A percentile compares a stretch with the other conserved stretches of the same genome.
phyloP scores from a whole-genome alignment of 208 protist species.

The Acanthamoeba sp. region DNA sequence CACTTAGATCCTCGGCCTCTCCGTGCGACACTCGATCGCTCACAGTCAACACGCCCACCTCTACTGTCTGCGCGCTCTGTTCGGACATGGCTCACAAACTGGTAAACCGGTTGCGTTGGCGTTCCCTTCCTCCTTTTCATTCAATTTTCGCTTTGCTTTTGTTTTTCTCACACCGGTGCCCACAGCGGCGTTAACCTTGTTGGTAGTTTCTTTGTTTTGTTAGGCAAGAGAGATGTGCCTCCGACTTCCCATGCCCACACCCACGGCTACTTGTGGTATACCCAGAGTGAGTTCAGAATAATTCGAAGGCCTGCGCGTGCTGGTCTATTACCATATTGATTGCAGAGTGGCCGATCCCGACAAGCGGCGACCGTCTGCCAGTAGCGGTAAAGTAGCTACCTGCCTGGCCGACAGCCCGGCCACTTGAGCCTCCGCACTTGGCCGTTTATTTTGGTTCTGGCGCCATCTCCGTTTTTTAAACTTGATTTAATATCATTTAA shows the following conservation, averaged over 20 bases:
- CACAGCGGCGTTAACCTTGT: neutral
- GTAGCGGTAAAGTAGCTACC: slow-evolving; percentile 30
- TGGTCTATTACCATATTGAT: slow-evolving; percentile 35
- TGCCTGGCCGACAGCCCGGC: neutral
- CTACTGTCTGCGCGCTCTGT: neutral
- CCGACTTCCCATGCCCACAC: slow-evolving; percentile 13
- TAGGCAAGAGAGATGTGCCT: neutral
- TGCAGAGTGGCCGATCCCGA: slow-evolving; percentile 20
- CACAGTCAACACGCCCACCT: slow-evolving; percentile 81
- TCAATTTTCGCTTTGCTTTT: neutral
- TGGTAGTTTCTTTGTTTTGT: neutral
- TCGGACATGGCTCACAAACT: too few species aligned
- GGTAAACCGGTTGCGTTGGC: too few species aligned
- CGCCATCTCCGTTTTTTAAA: too few species aligned
- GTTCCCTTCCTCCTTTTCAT: too few species aligned
- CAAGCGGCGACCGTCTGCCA: slow-evolving; percentile 50
- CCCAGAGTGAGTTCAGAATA: slow-evolving; percentile 27
- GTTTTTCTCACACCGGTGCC: too few species aligned
- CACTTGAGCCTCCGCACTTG: neutral
- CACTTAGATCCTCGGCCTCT: slow-evolving; percentile 76
- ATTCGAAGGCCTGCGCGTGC: neutral
- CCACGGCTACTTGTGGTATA: neutral
- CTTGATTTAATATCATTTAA: neutral
- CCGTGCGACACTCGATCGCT: slow-evolving; percentile 76
- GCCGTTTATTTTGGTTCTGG: slow-evolving; percentile 23